A percentile compares a stretch with the other conserved stretches of the same genome.
These are phyloP conservation scores for Mallotus repandus DNA, from an alignment of 441 rosid genomes.

Conservation along the genomic window DNA sequence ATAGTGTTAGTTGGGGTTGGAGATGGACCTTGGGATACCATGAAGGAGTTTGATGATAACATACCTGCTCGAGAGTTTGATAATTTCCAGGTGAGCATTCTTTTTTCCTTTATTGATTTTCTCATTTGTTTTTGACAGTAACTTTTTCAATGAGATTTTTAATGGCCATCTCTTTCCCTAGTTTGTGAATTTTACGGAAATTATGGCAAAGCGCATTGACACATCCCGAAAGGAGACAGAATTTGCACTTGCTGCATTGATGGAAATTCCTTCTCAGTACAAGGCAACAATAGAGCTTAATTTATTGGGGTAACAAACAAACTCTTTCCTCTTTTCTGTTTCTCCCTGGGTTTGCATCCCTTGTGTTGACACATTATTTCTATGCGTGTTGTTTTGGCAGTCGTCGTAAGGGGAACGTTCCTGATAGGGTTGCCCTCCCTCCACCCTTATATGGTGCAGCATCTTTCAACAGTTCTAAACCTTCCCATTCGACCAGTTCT, in stretches of 20 bases:
- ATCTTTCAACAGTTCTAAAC: constrained; percentile 46
- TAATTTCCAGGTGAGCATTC: constrained; percentile 69
- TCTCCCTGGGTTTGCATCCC: not conserved
- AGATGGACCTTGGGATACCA: constrained; percentile 98
- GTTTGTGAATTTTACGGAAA: constrained; percentile 93
- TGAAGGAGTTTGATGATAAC: constrained; percentile 93
- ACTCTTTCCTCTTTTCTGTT: constrained; percentile 4
- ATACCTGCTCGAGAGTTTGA: constrained; percentile 88
- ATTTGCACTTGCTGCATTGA: constrained; percentile 88
- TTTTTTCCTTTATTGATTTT: constrained; percentile 1
- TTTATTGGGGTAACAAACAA: constrained; percentile 64
- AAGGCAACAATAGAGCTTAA: constrained; percentile 84
- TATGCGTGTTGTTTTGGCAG: constrained; percentile 26
- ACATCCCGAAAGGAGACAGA: constrained; percentile 68
- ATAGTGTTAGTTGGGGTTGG: constrained; percentile 96
- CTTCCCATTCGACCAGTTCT: constrained; percentile 41
- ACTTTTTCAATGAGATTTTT: not conserved
- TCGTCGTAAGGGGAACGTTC: constrained; percentile 45
- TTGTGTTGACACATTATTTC: not conserved
- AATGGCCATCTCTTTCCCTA: constrained; percentile 27
- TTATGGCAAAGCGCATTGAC: constrained; percentile 66
- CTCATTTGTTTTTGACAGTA: constrained; percentile 8
- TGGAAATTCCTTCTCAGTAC: constrained; percentile 96
- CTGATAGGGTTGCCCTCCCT: constrained; percentile 72
- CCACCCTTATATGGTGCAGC: constrained; percentile 61